phyloP scores from a whole-genome alignment of 441 rosid genomes.

The Manihot esculenta region DNA sequence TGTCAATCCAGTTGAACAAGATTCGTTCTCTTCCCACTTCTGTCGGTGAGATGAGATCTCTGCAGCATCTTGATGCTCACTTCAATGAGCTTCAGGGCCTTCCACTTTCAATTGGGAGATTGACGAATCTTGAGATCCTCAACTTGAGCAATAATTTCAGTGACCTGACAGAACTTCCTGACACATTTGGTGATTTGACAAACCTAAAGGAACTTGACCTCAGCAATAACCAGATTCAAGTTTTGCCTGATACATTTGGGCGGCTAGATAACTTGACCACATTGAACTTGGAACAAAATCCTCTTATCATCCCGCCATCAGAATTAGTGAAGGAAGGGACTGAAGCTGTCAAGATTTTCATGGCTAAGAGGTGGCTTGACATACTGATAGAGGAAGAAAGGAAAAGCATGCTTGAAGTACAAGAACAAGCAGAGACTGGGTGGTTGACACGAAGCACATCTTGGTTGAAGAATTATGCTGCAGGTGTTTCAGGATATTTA shows the following conservation, averaged over 20 bases:
- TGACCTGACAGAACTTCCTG: slow-evolving; percentile 73
- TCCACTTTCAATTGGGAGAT: slow-evolving; percentile 57
- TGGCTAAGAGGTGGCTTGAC: slow-evolving; percentile 70
- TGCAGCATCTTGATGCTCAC: slow-evolving; percentile 71
- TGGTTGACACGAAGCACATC: slow-evolving; percentile 76
- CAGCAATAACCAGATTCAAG: slow-evolving; percentile 83
- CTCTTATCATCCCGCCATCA: slow-evolving; percentile 63
- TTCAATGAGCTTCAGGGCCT: slow-evolving; percentile 76
- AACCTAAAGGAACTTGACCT: slow-evolving; percentile 89
- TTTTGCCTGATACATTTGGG: slow-evolving; percentile 75
- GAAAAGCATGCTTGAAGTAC: slow-evolving; percentile 40
- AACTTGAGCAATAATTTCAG: slow-evolving; percentile 76
- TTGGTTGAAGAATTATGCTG: slow-evolving; percentile 50
- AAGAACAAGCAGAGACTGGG: slow-evolving; percentile 45
- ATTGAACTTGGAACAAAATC: slow-evolving; percentile 73
- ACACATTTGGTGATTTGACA: slow-evolving; percentile 66
- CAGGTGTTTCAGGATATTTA: slow-evolving; percentile 41
- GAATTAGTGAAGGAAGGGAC: slow-evolving; percentile 66
- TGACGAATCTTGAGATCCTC: slow-evolving; percentile 71
- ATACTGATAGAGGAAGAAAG: slow-evolving; percentile 62
- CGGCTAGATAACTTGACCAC: slow-evolving; percentile 66
- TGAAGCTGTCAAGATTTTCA: slow-evolving; percentile 63
- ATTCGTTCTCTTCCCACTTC: slow-evolving; percentile 70
- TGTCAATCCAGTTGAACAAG: slow-evolving; percentile 73
- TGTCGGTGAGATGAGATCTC: slow-evolving; percentile 65